Conservation (phyloP, 805 yeast species). For the Pichia thaimueangensis region DNA sequence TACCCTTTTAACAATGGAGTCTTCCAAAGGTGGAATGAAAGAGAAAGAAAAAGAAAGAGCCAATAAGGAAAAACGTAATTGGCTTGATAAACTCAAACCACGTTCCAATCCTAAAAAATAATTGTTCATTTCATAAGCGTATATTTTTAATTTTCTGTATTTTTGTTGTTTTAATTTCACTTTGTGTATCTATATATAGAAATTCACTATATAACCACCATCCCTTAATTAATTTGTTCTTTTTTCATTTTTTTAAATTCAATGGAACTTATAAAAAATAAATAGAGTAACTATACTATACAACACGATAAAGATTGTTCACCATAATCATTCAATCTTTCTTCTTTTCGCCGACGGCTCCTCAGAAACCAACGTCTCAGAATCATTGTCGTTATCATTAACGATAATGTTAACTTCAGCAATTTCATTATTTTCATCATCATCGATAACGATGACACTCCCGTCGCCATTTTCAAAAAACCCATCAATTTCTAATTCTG, state of each 20-base stretch:
- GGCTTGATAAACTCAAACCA: conserved; percentile 41
- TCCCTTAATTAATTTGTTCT: not conserved
- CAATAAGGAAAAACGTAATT: conserved; percentile 24
- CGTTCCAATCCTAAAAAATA: conserved; percentile 20
- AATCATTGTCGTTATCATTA: conserved; percentile 10
- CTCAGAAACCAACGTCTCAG: conserved; percentile 12
- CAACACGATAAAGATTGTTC: no score
- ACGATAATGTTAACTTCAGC: not conserved
- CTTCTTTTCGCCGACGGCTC: conserved; percentile 3
- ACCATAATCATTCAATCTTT: no score
- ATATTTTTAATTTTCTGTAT: not conserved
- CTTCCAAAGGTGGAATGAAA: not conserved
- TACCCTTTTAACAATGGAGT: no score
- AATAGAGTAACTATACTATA: no score
- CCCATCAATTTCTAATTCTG: conserved; percentile 9
- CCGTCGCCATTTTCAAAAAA: not conserved
- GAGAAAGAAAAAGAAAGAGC: not conserved
- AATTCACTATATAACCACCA: not conserved
- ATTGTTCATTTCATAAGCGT: not conserved
- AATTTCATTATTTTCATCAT: conserved; percentile 8
- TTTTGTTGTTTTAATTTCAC: not conserved
- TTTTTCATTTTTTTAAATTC: not conserved
- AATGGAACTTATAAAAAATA: no score
- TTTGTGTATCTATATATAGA: no score
- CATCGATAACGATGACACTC: conserved; percentile 4